Evolutionary conservation across 2,329 filamentous ascomycete species (phyloP).

Genomic region (Bipolaris victoriae): DNA sequence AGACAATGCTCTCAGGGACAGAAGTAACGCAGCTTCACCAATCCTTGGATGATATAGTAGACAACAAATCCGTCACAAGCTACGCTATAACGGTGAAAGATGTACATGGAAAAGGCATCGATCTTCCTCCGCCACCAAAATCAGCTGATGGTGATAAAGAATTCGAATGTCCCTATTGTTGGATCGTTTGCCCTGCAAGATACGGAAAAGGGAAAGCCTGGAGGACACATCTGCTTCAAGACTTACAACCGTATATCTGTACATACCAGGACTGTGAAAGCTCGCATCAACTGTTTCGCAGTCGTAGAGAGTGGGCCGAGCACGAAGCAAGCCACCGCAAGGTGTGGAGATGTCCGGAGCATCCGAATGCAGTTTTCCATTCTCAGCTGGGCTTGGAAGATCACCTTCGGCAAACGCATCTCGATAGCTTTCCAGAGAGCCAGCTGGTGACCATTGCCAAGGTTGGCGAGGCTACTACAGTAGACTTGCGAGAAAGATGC

Average conservation of each 20-base stretch:
- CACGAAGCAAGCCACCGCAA: conserved; percentile 48
- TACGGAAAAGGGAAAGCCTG: conserved; percentile 43
- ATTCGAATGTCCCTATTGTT: conserved; percentile 50
- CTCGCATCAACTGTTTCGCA: conserved; percentile 42
- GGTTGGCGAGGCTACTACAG: conserved; percentile 41
- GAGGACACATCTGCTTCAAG: conserved; percentile 46
- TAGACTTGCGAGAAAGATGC: conserved; percentile 40
- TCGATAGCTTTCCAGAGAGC: conserved; percentile 36
- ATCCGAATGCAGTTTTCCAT: conserved; percentile 38
- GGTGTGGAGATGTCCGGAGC: conserved; percentile 47
- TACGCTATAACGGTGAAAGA: conserved; percentile 47
- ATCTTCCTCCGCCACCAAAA: conserved; percentile 44
- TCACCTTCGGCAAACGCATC: conserved; percentile 41
- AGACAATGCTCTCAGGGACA: conserved; percentile 46
- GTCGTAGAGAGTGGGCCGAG: conserved; percentile 47
- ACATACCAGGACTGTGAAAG: conserved; percentile 42
- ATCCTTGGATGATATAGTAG: conserved; percentile 46
- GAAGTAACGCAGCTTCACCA: conserved; percentile 48
- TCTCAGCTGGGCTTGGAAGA: conserved; percentile 31
- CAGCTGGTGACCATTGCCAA: conserved; percentile 40
- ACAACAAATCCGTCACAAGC: conserved; percentile 46
- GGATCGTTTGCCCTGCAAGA: conserved; percentile 48
- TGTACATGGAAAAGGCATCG: conserved; percentile 40
- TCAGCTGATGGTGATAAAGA: conserved; percentile 41
- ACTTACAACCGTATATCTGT: conserved; percentile 48